These are phyloP conservation scores for Fistulinella prunicolor DNA, from an alignment of 768 basidiomycete species.

Conservation along the genomic window DNA sequence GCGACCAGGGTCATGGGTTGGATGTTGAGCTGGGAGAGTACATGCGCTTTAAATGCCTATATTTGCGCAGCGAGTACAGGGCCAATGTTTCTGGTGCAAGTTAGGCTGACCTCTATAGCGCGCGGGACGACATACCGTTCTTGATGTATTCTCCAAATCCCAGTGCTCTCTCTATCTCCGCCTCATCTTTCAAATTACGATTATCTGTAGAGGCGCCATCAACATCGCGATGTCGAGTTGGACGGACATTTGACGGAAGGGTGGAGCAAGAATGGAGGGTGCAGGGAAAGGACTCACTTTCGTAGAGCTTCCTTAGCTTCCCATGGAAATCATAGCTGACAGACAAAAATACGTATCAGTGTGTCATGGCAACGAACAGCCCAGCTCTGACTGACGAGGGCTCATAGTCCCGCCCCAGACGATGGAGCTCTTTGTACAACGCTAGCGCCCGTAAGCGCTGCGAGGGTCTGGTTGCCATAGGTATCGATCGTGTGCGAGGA, in stretches of 20 bases:
- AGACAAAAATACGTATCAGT: conserved; percentile 5
- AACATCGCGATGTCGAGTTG: neutral
- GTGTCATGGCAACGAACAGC: conserved; percentile 9
- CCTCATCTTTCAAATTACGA: conserved; percentile 55
- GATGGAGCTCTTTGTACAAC: conserved; percentile 79
- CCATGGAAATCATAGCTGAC: conserved; percentile 75
- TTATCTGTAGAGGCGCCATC: conserved; percentile 48
- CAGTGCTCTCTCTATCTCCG: conserved; percentile 75
- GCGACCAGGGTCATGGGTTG: conserved; percentile 4
- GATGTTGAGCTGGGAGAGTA: conserved; percentile 43
- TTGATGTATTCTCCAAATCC: conserved; percentile 81
- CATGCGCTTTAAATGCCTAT: conserved; percentile 72
- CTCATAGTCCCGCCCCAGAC: conserved; percentile 81
- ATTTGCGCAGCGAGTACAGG: conserved; percentile 78
- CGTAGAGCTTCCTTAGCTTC: conserved; percentile 66
- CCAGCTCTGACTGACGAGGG: conserved; percentile 62
- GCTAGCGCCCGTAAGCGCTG: conserved; percentile 60
- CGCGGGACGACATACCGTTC: conserved; percentile 52
- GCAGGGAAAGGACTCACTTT: conserved; percentile 48
- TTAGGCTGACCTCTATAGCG: neutral
- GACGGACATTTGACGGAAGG: no score
- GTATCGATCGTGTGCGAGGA: no score
- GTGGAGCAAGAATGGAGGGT: neutral
- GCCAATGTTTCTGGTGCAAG: conserved; percentile 68
- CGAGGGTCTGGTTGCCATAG: conserved; percentile 49